A percentile compares a stretch with the other conserved stretches of the same genome.
These are phyloP conservation scores for Blastocladiella emersonii DNA, from an alignment of 371 early-diverging fungal species.

Conservation along the genomic window DNA sequence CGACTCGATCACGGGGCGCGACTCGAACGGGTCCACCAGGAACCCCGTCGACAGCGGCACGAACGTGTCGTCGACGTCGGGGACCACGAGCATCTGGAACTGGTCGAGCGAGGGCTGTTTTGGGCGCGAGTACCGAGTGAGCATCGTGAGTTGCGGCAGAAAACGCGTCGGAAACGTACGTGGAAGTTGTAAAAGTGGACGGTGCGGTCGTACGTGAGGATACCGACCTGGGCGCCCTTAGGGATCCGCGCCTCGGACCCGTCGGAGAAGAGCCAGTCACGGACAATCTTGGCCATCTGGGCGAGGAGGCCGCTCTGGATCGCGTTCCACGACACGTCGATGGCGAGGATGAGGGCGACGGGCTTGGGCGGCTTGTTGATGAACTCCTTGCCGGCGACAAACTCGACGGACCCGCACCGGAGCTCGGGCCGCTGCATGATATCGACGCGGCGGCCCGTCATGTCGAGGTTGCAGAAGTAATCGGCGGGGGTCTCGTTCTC, in stretches of 20 bases:
- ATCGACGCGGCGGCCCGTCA: conserved; percentile 77
- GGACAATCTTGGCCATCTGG: conserved; percentile 44
- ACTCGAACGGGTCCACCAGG: conserved; percentile 67
- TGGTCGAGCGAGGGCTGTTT: conserved; percentile 52
- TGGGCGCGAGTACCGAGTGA: too few relatives aligned
- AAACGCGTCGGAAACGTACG: conserved; percentile 24
- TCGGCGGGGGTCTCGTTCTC: conserved; percentile 73
- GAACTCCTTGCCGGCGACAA: conserved; percentile 62
- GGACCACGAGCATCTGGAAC: conserved; percentile 88
- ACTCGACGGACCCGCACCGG: conserved; percentile 73
- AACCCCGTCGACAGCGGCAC: conserved; percentile 76
- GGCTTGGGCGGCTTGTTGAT: conserved; percentile 45
- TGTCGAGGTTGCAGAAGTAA: conserved; percentile 86
- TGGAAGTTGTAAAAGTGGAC: conserved; percentile 90
- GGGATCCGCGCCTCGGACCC: conserved; percentile 28
- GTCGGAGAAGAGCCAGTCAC: conserved; percentile 46
- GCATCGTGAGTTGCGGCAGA: background rate
- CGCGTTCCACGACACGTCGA: conserved; percentile 81
- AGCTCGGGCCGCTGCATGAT: conserved; percentile 79
- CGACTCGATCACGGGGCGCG: conserved; percentile 49
- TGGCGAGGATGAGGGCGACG: conserved; percentile 66
- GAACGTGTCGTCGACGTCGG: conserved; percentile 83
- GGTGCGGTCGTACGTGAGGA: conserved; percentile 79
- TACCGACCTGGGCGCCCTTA: conserved; percentile 52
- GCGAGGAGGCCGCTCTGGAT: conserved; percentile 68